Evolutionary conservation across 1,284 basidiomycete genomes (phyloP).

Genomic region (Ceratobasidium theobromae): DNA sequence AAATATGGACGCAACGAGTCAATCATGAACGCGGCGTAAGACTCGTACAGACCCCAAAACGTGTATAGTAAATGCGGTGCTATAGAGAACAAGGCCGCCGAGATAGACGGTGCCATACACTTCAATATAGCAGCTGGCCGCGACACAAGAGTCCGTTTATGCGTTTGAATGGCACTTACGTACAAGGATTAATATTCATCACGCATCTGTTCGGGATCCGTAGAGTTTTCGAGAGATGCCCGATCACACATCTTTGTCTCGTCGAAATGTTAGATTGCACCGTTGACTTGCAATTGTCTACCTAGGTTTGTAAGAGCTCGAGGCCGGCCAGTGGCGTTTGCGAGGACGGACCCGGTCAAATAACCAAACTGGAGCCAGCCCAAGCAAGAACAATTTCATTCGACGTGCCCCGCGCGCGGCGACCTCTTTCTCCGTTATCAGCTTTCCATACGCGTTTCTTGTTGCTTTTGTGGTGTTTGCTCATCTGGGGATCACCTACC

Average conservation of each 20-base stretch:
- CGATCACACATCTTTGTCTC: too few relatives aligned
- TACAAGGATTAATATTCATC: conserved; percentile 37
- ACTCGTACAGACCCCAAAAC: conserved; percentile 53
- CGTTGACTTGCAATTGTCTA: neutral
- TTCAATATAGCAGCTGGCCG: conserved; percentile 40
- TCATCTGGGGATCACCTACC: conserved; percentile 30
- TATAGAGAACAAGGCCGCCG: conserved; percentile 27
- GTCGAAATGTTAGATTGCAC: too few relatives aligned
- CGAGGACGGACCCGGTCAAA: conserved; percentile 13
- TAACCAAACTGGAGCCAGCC: conserved; percentile 46
- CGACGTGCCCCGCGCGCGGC: conserved; percentile 57
- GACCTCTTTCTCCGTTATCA: conserved; percentile 62
- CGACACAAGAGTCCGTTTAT: neutral
- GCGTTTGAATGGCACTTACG: conserved; percentile 34
- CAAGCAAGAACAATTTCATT: conserved; percentile 43
- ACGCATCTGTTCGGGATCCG: too few relatives aligned
- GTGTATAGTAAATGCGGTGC: conserved; percentile 42
- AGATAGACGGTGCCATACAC: conserved; percentile 42
- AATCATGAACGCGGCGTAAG: conserved; percentile 57
- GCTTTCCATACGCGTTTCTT: conserved; percentile 48
- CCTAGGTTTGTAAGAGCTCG: neutral
- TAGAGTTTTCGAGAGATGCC: too few relatives aligned
- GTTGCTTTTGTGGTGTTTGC: conserved; percentile 37
- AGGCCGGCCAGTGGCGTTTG: conserved; percentile 31
- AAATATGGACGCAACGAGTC: conserved; percentile 58